Conservation (phyloP, 2,329 filamentous ascomycete species). For the Fusarium sp. region DNA sequence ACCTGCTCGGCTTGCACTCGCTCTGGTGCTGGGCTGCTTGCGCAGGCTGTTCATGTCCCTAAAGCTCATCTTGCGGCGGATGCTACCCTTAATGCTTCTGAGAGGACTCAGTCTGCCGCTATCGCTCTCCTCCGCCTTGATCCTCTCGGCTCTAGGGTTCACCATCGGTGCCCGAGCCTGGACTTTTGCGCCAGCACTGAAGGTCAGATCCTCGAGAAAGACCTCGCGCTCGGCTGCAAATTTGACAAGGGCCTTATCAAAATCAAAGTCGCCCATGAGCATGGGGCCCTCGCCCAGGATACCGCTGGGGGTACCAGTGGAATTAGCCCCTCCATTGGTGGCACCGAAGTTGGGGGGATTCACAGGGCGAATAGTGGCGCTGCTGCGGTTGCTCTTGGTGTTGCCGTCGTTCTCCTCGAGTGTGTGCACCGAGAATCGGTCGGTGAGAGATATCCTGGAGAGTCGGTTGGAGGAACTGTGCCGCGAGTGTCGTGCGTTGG, state of each 20-base stretch:
- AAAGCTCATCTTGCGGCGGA: slow-evolving; percentile 92
- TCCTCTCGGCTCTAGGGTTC: slow-evolving; percentile 83
- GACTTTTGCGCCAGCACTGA: slow-evolving; percentile 84
- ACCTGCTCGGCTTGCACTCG: slow-evolving; percentile 57
- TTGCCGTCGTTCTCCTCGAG: slow-evolving; percentile 70
- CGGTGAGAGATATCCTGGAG: slow-evolving; percentile 65
- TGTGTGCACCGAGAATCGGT: slow-evolving; percentile 64
- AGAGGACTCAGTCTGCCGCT: slow-evolving; percentile 67
- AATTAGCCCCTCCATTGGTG: slow-evolving; percentile 32
- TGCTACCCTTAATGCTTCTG: slow-evolving; percentile 80
- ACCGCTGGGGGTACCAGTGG: slow-evolving; percentile 38
- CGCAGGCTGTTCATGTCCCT: slow-evolving; percentile 96
- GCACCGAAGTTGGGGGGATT: slow-evolving; percentile 47
- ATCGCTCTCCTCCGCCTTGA: slow-evolving; percentile 78
- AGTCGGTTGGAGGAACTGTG: slow-evolving; percentile 70
- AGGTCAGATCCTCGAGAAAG: slow-evolving; percentile 91
- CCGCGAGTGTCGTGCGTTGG: slow-evolving; percentile 65
- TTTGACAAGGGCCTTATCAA: slow-evolving; percentile 91
- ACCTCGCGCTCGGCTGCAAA: slow-evolving; percentile 95
- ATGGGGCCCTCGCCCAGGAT: slow-evolving; percentile 48
- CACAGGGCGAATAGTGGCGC: slow-evolving; percentile 69
- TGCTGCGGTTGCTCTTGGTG: slow-evolving; percentile 73
- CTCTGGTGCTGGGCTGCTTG: slow-evolving; percentile 82
- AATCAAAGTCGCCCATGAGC: slow-evolving; percentile 80
- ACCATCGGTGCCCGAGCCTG: slow-evolving; percentile 78